These are phyloP conservation scores for Phyllosticta citribraziliensis DNA, from an alignment of 2,329 filamentous ascomycete species.

Conservation along the genomic window DNA sequence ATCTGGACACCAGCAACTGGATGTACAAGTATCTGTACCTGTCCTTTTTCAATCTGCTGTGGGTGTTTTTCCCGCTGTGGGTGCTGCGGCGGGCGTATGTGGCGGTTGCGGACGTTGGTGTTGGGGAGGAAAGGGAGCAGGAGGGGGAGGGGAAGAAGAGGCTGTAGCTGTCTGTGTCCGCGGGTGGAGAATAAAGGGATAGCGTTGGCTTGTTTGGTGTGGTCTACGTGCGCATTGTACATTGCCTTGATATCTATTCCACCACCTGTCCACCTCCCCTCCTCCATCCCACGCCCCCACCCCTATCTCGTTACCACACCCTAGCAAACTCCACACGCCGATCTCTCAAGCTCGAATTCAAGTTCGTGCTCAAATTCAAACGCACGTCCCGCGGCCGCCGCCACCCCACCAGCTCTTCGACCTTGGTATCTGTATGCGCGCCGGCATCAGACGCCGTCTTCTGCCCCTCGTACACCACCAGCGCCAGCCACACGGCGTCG, in stretches of 20 bases:
- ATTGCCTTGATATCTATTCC: no score
- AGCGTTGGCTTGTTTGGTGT: no score
- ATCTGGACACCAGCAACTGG: slow-evolving; percentile 48
- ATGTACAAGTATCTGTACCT: slow-evolving; percentile 54
- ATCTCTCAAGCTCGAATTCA: background rate
- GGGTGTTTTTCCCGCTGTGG: slow-evolving; percentile 51
- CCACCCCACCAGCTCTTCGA: background rate
- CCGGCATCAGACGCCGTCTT: no score
- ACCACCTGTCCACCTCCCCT: no score
- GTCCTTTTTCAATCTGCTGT: slow-evolving; percentile 54
- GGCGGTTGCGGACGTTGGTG: background rate
- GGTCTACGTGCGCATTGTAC: no score
- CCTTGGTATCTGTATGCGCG: no score
- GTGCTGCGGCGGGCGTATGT: slow-evolving; percentile 42
- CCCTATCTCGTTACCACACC: background rate
- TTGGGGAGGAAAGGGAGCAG: no score
- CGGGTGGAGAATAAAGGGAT: no score
- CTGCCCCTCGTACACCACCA: background rate
- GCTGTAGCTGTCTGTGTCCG: no score
- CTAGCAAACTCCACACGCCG: background rate
- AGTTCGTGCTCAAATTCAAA: no score
- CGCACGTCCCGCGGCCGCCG: background rate
- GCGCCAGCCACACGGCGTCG: slow-evolving; percentile 64
- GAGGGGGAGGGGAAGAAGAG: no score
- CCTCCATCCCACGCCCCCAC: no score